Evolutionary conservation across 2,329 filamentous ascomycete genomes (phyloP), one percentile per base, ranked within the genome.

Genomic region (Aureobasidium sp.): DNA sequence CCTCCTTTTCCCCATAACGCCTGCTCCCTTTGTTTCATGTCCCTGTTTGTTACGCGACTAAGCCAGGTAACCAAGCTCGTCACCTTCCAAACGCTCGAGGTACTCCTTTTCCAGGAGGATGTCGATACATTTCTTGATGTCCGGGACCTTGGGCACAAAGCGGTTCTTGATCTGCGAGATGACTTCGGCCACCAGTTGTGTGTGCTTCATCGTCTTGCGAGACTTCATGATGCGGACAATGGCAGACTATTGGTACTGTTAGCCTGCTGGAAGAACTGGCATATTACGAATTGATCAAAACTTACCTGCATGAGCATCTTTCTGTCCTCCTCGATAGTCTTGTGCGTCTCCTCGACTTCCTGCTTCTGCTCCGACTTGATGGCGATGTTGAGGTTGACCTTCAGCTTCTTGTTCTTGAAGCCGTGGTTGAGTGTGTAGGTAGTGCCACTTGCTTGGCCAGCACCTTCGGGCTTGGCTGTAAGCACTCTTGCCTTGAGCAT

Each of bases 211-310:
- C 79, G 88, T 90, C 86, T 99, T 97, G 64, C 94, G 88, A 3
- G 93, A 95, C 81, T 99, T 99, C 94, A 99, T 99, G 79, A 99
- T 97, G 71, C 94, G 90, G 62, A 99, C 94, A 74, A 99, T 97
- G 29, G 93, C 92, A 65, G 94, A 97, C 93, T 99, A 66, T 10
- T 61, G 55, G 65, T 30, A 16, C n/a, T 41, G 66, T 77, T 72
- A 77, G 74, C 63, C 65, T 63, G 15, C 10, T 34, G 21, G n/a
- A 30, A 49, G 54, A 42, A 54, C 7, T 30, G 29, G 21, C 25
- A 36, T 15, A 8, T 1, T 21, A 21, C 21, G 36, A 39, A 59
- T 5, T 64, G 5, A 37, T 41, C 44, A 61, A 57, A 62, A 81
- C 87, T 75, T 83, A 96, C 93, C 87, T 99, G 94, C 73, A 97